phyloP scores from a whole-genome alignment of 768 basidiomycete species.

The Rhodotorula kratochvilovae region DNA sequence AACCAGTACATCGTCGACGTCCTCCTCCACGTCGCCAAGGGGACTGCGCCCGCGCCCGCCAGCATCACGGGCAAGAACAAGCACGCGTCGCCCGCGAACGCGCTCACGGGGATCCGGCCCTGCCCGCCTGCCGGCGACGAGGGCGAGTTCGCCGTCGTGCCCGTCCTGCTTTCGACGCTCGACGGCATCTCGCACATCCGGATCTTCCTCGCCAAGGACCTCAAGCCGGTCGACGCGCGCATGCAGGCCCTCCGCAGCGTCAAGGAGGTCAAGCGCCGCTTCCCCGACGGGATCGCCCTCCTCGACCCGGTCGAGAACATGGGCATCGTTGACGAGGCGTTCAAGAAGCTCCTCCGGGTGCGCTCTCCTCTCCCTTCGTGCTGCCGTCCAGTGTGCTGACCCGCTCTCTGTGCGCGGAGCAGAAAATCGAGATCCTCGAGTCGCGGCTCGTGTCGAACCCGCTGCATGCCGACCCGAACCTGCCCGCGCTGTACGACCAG shows the following conservation, averaged over 20 bases:
- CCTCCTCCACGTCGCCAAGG: constrained; percentile 68
- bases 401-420: not conserved
- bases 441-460: constrained; percentile 73
- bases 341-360: constrained; percentile 78
- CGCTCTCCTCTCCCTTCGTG: constrained; percentile 1
- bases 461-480: constrained; percentile 69
- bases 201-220: constrained; percentile 81
- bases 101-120: constrained; percentile 60
- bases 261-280: constrained; percentile 80
- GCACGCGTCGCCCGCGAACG: constrained; percentile 57
- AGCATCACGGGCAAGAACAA: constrained; percentile 48
- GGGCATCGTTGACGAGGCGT: constrained; percentile 92
- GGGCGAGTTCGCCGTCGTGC: constrained; percentile 78
- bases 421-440: constrained; percentile 93
- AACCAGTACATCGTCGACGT: constrained; percentile 89
- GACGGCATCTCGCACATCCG: constrained; percentile 81
- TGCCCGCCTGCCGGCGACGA: constrained; percentile 60
- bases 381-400: not conserved
- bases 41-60: constrained; percentile 59
- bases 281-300: constrained; percentile 77
- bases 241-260: constrained; percentile 87
- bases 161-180: constrained; percentile 78
- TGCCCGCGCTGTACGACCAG: constrained; percentile 73
- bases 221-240: constrained; percentile 67
- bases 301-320: constrained; percentile 91